Base-by-base conservation (phyloP, 805 yeast genomes). In the Tanozyma kutaoensis region DNA sequence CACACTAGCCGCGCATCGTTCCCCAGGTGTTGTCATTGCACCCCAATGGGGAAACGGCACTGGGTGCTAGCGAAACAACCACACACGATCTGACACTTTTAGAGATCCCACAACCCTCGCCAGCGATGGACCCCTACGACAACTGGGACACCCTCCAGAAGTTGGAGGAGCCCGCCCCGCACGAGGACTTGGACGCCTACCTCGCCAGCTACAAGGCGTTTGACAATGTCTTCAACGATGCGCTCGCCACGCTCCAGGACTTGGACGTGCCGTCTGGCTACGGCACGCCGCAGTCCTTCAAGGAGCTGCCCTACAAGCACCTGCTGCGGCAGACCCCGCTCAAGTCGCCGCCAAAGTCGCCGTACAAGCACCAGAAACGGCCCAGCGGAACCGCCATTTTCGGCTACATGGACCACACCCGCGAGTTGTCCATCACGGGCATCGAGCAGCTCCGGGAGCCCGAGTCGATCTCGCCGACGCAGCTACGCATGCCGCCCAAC, bases 331-430 rank as follows among this genome's bases (percentile, higher is more conserved):
- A 26, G 14, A 28, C 22, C 15, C 30, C 28, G 18, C 27, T 19
- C 7, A 33, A 33, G 27, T 28, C 24, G 30, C 28, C 30, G 31
- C 40, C 36, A 30, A 25, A 31, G 24, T 20, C 38, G 28, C 28
- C 40, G 22, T 27, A 31, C 18, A 35, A 38, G 17, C 88, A 78
- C 43, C 50, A 64, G 28, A 66, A 81, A 36, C 70, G 72, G 31
- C 59, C 69, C 12, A 76, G 85, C 54, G 93, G 93, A 10, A 76
- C 88, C 4, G 88, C 80, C 2, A 78, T 79, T 15, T 79, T 79
- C 48, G 93, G 93, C 0, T 78, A 67, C 37, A 15, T 15, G 7
- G 44, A 43, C 37, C 12, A 50, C 25, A 12, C 28, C 11, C 7
- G 7, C 17, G 17, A 15, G 7, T 15, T 15, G 17, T 5, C 7